Evolutionary conservation across 441 rosid species (phyloP), one percentile per base, ranked within the genome.

Genomic region (Adansonia grandidieri): DNA sequence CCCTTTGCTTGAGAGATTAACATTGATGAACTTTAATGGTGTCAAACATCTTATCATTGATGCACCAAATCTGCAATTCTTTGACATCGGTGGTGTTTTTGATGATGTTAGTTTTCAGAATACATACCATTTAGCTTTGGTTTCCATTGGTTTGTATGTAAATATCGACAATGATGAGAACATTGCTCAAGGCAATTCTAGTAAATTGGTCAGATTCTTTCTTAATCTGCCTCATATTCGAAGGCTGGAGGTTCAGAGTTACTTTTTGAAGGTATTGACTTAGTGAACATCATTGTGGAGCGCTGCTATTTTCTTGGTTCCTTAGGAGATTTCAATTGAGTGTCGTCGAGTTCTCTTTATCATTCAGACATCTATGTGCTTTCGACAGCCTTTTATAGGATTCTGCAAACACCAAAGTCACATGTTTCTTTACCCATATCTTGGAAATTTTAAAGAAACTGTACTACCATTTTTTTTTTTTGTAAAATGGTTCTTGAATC

Each of bases 11-110:
- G 91, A 92, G 89, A 88, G 91, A 69, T 79, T 92, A 83, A 92
- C 94, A 3, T 80, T 92, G 85, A 91, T 88, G 91, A 90, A 91
- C 80, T 90, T 91, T 73, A 92, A 89, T 67, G 92, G 94, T 63
- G 86, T 92, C 77, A 71, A 87, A 48, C 87, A 83, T 85, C 91
- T 92, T 44, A 82, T 83, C 64, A 85, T 92, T 57, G 84, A 87
- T 81, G 94, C 92, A 1, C 88, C 91, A 63, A 90, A 84, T 81
- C 91, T 92, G 69, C 89, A 88, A 51, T 92, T 92, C 87, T 90
- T 91, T 73, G 90, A 90, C 56, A 62, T 89, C 70, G 94, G 91
- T 28, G 96, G 96, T 68, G 82, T 76, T 76, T 90, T 90, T 71
- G 89, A 87, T 79, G 92, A 90, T 77, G 87, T 89, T 73, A 81